A percentile compares a stretch with the other conserved stretches of the same genome.
Conservation (phyloP, 176 grass and related monocot species). For the Oryza nivara region DNA sequence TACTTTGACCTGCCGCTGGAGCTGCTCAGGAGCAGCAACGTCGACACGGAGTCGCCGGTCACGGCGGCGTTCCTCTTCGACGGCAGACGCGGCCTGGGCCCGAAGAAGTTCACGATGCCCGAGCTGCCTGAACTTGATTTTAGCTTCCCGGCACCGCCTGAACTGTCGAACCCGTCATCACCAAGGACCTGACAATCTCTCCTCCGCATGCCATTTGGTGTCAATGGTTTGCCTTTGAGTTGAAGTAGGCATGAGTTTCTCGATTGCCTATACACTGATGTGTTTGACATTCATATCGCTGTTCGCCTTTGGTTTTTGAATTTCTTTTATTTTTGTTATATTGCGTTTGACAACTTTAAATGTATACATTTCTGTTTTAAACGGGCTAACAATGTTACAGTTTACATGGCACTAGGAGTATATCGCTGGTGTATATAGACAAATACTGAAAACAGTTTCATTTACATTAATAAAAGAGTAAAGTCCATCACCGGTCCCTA, state of each 20-base stretch:
- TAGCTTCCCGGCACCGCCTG: conserved; percentile 49
- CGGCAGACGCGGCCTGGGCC: conserved; percentile 14
- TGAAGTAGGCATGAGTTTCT: conserved; percentile 4
- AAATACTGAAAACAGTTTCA: too few relatives aligned
- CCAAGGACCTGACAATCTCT: neutral
- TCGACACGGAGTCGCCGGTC: conserved; percentile 51
- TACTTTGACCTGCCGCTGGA: conserved; percentile 65
- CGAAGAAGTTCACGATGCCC: conserved; percentile 31
- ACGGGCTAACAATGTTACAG: neutral
- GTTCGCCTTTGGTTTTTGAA: neutral
- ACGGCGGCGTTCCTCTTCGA: conserved; percentile 63
- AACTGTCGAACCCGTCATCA: conserved; percentile 35
- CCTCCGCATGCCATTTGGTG: too few relatives aligned
- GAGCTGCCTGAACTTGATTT: conserved; percentile 49
- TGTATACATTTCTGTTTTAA: neutral
- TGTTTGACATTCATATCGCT: neutral
- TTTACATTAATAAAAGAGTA: too few relatives aligned
- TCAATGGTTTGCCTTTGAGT: neutral
- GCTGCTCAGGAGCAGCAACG: conserved; percentile 52
- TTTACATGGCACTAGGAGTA: neutral
- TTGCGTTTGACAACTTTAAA: neutral
- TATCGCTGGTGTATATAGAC: too few relatives aligned
- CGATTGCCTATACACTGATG: neutral
- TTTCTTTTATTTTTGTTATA: neutral
- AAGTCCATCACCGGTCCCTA: too few relatives aligned